Evolutionary conservation across 2,329 filamentous ascomycete species (phyloP), one percentile per base, ranked within the genome.

Genomic region (Scedosporium minutisporum): DNA sequence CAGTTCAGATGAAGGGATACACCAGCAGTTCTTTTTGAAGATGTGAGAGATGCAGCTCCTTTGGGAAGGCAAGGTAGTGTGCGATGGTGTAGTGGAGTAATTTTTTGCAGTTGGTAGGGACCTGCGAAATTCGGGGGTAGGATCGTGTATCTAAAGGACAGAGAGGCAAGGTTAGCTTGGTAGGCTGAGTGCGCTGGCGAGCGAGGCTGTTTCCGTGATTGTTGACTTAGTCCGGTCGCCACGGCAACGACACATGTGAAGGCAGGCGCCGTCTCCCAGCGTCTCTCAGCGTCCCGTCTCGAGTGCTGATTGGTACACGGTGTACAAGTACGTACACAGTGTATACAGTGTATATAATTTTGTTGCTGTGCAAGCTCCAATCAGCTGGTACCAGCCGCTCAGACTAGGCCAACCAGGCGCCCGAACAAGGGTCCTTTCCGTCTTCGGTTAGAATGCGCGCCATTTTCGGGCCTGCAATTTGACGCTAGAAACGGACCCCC

Each of bases 131-230:
- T 55, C 51, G 51, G 51, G 48, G 51, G 51, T 55, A 55, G 18
- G 51, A 55, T 55, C 51, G 51, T 55, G 51, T 55, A 55, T 55
- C 51, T 55, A 55, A 55, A 55, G 51, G 51, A 27, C 51, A 23
- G 51, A 23, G 51, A 12, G 33, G 10, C 33, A 38, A 38, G 33
- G 33, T 38, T 25, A 23, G 18, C 51, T 55, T 23, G 51, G 51
- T 23, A 27, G 51, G 23, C 51, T 55, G 51, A 55, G 21, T 9
- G 51, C 51, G 6, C 51, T 12, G 6, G 48, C n/a, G 18, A 23
- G 51, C 51, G 23, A 55, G 51, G 51, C 51, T 23, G 18, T 27
- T 55, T 23, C 51, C 51, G 23, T 55, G 51, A 55, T 55, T 55
- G 51, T 55, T 55, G 51, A 55, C 51, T 55, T 55, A 23, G 18